Evolutionary conservation across 495 filamentous ascomycete genomes (phyloP).

Genomic region (Talaromyces stipitatus): DNA sequence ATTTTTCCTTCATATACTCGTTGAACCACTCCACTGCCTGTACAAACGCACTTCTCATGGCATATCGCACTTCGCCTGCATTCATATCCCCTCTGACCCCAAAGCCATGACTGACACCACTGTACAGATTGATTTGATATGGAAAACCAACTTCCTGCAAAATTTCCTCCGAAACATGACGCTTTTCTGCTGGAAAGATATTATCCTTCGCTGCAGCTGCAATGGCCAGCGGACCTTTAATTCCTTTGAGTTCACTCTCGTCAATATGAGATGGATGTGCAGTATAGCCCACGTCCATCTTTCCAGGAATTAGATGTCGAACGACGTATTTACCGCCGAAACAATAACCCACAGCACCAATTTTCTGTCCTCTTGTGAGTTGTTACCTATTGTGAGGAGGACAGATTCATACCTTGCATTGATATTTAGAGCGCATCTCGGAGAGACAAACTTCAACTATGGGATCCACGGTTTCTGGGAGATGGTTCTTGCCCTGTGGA

Average conservation of each 20-base stretch:
- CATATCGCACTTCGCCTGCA: conserved; percentile 53
- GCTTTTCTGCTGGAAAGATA: conserved; percentile 71
- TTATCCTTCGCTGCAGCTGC: conserved; percentile 66
- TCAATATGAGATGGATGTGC: conserved; percentile 76
- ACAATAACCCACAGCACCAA: conserved; percentile 53
- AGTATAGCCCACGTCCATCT: conserved; percentile 57
- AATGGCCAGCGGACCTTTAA: conserved; percentile 65
- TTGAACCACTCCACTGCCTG: conserved; percentile 80
- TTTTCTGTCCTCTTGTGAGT: conserved; percentile 3
- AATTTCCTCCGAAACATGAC: conserved; percentile 53
- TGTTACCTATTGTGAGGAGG: too few species aligned
- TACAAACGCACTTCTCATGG: conserved; percentile 77
- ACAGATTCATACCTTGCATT: neutral
- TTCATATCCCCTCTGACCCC: conserved; percentile 59
- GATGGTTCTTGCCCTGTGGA: neutral
- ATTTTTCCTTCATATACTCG: conserved; percentile 22
- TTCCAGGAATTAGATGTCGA: conserved; percentile 31
- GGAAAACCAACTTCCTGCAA: conserved; percentile 53
- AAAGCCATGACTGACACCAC: conserved; percentile 73
- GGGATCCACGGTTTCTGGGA: conserved; percentile 43
- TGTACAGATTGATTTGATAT: conserved; percentile 78
- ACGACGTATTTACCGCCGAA: conserved; percentile 40
- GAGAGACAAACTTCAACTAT: conserved; percentile 39
- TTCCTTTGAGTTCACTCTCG: conserved; percentile 63
- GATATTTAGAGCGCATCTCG: neutral